Evolutionary conservation across 768 basidiomycete genomes (phyloP).

Genomic region (Pulveroboletus sp.): DNA sequence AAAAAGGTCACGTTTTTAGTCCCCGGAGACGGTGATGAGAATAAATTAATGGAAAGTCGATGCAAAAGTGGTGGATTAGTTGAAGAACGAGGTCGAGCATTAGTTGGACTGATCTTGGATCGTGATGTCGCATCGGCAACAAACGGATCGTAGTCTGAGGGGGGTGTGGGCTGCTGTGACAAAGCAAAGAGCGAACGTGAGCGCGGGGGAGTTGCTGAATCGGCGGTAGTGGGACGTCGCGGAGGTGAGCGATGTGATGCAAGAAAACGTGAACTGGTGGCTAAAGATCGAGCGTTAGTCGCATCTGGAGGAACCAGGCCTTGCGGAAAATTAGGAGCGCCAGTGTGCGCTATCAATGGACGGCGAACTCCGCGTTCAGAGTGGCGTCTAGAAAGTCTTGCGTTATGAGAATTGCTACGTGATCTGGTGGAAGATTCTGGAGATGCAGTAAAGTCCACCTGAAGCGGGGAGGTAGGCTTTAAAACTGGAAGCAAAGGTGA

Average conservation of each 20-base stretch:
- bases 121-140: conserved; percentile 5
- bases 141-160: conserved; percentile 5
- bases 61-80: conserved; percentile 72
- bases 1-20: conserved; percentile 12
- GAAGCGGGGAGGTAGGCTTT: conserved; percentile 44
- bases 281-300: conserved; percentile 14
- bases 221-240: conserved; percentile 44
- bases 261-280: conserved; percentile 14
- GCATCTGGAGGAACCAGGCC: conserved; percentile 1
- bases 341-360: conserved; percentile 6
- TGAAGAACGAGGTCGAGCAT: conserved; percentile 44
- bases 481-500: conserved; percentile 38
- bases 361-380: conserved; percentile 33
- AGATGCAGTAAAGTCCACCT: conserved; percentile 29
- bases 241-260: conserved; percentile 13
- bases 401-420: conserved; percentile 18
- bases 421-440: conserved; percentile 16
- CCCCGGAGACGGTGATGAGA: conserved; percentile 42
- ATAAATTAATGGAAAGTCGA: conserved; percentile 66
- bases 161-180: conserved; percentile 18
- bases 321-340: conserved; percentile 13
- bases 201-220: conserved; percentile 32
- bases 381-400: conserved; percentile 43
- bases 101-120: conserved; percentile 29
- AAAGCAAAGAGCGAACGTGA: conserved; percentile 29